Evolutionary conservation across 2,329 filamentous ascomycete species (phyloP).

Genomic region (Fusarium secorum): DNA sequence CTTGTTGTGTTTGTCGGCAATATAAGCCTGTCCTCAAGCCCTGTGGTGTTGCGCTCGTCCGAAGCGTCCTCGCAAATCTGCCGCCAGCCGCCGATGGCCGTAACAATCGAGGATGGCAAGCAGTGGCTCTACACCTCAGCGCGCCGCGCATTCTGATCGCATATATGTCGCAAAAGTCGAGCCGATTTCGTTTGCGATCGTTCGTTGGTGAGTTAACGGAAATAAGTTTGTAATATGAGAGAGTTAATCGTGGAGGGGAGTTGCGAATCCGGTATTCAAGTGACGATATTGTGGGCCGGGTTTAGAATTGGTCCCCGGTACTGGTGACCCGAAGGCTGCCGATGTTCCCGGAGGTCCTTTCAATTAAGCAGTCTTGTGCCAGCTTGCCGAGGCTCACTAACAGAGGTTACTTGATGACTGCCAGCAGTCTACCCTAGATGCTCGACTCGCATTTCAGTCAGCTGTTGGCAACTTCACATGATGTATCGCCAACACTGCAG

Average conservation of each 20-base stretch:
- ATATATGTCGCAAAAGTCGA: slow-evolving; percentile 2
- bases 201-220: slow-evolving; percentile 13
- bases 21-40: slow-evolving; percentile 1
- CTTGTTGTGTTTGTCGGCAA: slow-evolving; percentile 6
- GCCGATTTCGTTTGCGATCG: neutral
- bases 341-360: slow-evolving; percentile 27
- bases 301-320: slow-evolving; percentile 40
- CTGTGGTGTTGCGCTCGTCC: slow-evolving; percentile 33
- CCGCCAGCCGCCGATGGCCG: slow-evolving; percentile 22
- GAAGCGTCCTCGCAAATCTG: slow-evolving; percentile 32
- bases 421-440: slow-evolving; percentile 28
- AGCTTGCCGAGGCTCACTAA: slow-evolving; percentile 28
- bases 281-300: slow-evolving; percentile 40
- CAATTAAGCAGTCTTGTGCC: slow-evolving; percentile 35
- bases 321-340: slow-evolving; percentile 26
- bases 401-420: slow-evolving; percentile 16
- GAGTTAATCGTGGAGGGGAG: slow-evolving; percentile 30
- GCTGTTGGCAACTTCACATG: neutral
- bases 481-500: neutral
- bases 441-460: neutral
- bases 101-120: slow-evolving; percentile 23
- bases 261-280: slow-evolving; percentile 39
- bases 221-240: slow-evolving; percentile 2
- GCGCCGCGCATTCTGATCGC: slow-evolving; percentile 31
- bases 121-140: slow-evolving; percentile 26